Evolutionary conservation across 495 filamentous ascomycete species (phyloP).

Genomic region (Aspergillus avenaceus): DNA sequence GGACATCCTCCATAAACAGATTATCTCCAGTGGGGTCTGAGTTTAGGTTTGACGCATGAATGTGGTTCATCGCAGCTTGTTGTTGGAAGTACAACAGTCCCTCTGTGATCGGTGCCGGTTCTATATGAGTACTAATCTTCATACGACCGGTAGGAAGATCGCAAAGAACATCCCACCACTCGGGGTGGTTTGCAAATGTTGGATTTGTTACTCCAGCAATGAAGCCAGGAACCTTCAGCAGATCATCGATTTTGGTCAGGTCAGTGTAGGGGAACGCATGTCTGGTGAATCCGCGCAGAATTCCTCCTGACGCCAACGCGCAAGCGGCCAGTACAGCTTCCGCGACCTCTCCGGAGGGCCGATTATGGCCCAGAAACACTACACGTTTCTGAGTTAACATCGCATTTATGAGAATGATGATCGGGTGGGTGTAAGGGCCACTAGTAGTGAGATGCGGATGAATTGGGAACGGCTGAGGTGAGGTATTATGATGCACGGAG

Average conservation of each 20-base stretch:
- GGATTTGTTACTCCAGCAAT: slow-evolving; percentile 98
- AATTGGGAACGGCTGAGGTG: slow-evolving; percentile 79
- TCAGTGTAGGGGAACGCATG: slow-evolving; percentile 99
- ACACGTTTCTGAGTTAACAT: slow-evolving; percentile 95
- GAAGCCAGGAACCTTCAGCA: slow-evolving; percentile 93
- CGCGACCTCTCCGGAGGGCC: slow-evolving; percentile 89
- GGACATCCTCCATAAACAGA: slow-evolving; percentile 82
- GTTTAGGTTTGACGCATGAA: slow-evolving; percentile 36
- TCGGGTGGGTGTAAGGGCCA: slow-evolving; percentile 60
- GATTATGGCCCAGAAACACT: slow-evolving; percentile 92
- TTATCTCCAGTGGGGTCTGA: slow-evolving; percentile 81
- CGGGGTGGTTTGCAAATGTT: slow-evolving; percentile 86
- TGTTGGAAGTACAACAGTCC: slow-evolving; percentile 82
- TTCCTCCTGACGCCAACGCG: slow-evolving; percentile 87
- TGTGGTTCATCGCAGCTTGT: slow-evolving; percentile 57
- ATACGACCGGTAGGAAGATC: slow-evolving; percentile 89
- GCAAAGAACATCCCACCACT: slow-evolving; percentile 98
- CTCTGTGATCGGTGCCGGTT: slow-evolving; percentile 71
- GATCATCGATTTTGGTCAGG: slow-evolving; percentile 94
- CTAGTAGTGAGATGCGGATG: slow-evolving; percentile 93
- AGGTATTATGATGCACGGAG: slow-evolving; percentile 69
- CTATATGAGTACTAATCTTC: slow-evolving; percentile 84
- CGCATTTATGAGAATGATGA: slow-evolving; percentile 52
- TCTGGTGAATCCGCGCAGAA: slow-evolving; percentile 92
- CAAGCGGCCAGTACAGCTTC: slow-evolving; percentile 94